Evolutionary conservation across 2,329 filamentous ascomycete genomes (phyloP).

Genomic region (Sclerotinia trifoliorum): DNA sequence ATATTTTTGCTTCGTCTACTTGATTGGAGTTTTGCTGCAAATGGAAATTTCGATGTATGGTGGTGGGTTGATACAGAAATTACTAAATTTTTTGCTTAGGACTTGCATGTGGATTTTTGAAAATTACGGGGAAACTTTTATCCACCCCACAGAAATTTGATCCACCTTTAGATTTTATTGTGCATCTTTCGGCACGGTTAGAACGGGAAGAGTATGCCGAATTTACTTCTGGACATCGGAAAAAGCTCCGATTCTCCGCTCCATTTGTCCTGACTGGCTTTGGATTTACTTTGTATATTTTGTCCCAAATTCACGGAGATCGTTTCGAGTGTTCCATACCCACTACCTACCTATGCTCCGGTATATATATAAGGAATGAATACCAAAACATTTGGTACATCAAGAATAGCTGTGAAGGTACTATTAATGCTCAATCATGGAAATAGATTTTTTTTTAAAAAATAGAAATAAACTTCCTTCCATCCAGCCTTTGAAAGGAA

Average conservation of each 20-base stretch:
- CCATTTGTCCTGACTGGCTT: background rate
- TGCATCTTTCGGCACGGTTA: slow-evolving; percentile 9
- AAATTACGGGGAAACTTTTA: slow-evolving; percentile 7
- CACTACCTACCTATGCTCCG: background rate
- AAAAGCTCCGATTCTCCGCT: background rate
- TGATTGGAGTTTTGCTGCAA: background rate
- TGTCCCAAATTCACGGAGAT: background rate
- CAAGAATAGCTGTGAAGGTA: background rate
- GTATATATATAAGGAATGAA: background rate
- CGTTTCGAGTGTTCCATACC: background rate
- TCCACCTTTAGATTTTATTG: background rate
- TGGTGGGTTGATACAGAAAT: background rate
- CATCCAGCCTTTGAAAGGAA: background rate
- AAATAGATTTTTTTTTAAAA: background rate
- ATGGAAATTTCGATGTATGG: slow-evolving; percentile 14
- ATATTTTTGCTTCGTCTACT: background rate
- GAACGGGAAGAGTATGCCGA: background rate
- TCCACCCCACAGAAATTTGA: background rate
- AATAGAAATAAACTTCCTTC: background rate
- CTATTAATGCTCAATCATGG: background rate
- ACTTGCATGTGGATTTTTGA: background rate
- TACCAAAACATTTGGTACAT: background rate
- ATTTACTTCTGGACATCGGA: background rate
- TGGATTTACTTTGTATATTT: background rate
- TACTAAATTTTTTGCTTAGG: slow-evolving; percentile 2